Base-by-base conservation (phyloP, 257 asterid species). In the Primulina eburnea region DNA sequence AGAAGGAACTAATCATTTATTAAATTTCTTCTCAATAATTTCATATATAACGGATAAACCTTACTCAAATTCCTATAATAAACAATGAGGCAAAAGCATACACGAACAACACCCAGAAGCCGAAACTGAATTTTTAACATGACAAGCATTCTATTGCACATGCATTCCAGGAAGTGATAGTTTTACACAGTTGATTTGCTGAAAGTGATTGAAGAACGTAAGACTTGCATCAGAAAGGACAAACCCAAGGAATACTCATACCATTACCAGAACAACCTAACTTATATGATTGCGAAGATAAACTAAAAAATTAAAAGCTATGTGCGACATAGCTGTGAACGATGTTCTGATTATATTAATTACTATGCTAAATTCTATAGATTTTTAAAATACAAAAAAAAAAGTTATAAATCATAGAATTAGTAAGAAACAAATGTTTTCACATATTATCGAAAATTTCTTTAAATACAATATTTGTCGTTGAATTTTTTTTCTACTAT, bases 61-160 rank as follows among this genome's bases (percentile, higher is more conserved):
- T 56, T 40, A 9, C 24, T 34, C 26, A 26, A 71, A 21, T 40
- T 56, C 18, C 38, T 28, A 24, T 24, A 24, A 24, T 24, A 1
- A 24, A 53, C 21, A 60, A 9, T 29, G 12, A 5, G 7, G 8
- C 24, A 59, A 65, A 62, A 43, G n/a, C 17, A 69, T 68, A 40
- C 47, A 72, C 18, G n/a, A 24, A 24, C 26, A 24, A 72, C 8
- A 74, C 33, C 33, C 68, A 71, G 62, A 29, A 65, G 62, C 62
- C 28, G 53, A 57, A 75, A 64, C 37, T 43, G 55, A 21, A 71
- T 71, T 26, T 40, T 57, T 38, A 52, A 65, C 56, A 60, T 55
- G 63, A 60, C 61, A 74, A 28, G 28, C 60, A n/a, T 18, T 59
- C 21, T 60, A 62, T 24, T 70, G 73, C 62, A 59, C 58, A 67